These are phyloP conservation scores for Endoconidiophora polonica DNA, from an alignment of 2,329 filamentous ascomycete genomes.

Conservation along the genomic window DNA sequence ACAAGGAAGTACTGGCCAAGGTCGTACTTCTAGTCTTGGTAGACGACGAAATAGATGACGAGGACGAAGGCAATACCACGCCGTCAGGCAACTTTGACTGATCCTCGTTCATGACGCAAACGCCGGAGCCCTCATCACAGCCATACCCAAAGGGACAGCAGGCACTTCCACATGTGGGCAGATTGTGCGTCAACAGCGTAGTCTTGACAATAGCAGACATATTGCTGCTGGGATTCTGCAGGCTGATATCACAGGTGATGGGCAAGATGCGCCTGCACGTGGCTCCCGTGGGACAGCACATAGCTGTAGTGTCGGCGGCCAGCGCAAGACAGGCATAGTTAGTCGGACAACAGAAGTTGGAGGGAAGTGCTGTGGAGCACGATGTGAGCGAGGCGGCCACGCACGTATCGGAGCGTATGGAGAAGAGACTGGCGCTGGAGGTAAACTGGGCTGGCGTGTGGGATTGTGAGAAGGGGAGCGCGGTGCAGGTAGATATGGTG, in stretches of 20 bases:
- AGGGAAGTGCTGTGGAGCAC: constrained; percentile 40
- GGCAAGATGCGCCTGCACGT: constrained; percentile 45
- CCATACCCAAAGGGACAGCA: constrained; percentile 62
- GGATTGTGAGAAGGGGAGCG: constrained; percentile 24
- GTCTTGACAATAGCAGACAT: constrained; percentile 50
- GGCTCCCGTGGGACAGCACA: constrained; percentile 49
- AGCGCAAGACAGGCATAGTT: constrained; percentile 40
- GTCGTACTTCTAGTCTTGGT: constrained; percentile 14
- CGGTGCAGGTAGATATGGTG: constrained; percentile 16
- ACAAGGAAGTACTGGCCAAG: constrained; percentile 15
- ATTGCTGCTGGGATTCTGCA: constrained; percentile 41
- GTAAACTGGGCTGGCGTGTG: constrained; percentile 18
- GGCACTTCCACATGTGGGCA: constrained; percentile 38
- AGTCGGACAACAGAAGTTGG: constrained; percentile 48
- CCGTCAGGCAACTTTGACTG: constrained; percentile 27
- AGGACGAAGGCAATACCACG: constrained; percentile 14
- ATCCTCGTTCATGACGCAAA: constrained; percentile 36
- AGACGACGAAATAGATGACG: constrained; percentile 13
- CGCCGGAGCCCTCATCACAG: constrained; percentile 27
- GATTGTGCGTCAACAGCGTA: constrained; percentile 36
- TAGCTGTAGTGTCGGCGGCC: constrained; percentile 45
- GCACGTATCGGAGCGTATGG: constrained; percentile 20
- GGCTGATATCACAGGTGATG: constrained; percentile 45
- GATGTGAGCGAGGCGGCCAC: constrained; percentile 27
- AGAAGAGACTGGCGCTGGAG: constrained; percentile 22